Evolutionary conservation across 805 yeast species (phyloP).

Genomic region (Huiozyma sinensis): DNA sequence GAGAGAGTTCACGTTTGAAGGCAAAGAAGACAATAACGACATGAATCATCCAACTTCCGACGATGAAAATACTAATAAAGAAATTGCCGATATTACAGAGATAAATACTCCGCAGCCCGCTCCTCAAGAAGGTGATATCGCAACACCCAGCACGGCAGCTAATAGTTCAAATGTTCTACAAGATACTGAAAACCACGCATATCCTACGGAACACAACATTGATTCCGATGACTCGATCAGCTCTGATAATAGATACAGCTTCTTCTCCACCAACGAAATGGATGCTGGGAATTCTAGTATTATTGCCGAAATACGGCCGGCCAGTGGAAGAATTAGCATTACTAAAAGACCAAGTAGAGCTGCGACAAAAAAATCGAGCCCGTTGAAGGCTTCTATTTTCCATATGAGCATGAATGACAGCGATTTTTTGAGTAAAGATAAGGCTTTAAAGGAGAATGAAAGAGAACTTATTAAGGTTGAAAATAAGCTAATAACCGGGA

Average conservation of each 20-base stretch:
- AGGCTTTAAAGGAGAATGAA: conserved; percentile 13
- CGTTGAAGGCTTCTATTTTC: neutral
- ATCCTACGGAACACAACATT: too few relatives aligned
- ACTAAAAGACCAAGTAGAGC: conserved; percentile 7
- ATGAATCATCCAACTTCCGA: neutral
- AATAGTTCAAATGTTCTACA: too few relatives aligned
- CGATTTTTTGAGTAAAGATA: conserved; percentile 15
- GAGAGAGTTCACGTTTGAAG: conserved; percentile 34
- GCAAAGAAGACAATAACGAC: conserved; percentile 1
- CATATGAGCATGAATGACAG: neutral
- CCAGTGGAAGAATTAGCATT: conserved; percentile 28
- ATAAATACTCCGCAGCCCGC: neutral
- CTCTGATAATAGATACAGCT: too few relatives aligned
- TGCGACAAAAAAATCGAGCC: neutral
- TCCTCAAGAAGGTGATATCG: conserved; percentile 6
- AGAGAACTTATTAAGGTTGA: conserved; percentile 11
- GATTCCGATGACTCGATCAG: too few relatives aligned
- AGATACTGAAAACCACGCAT: too few relatives aligned
- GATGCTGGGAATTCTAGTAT: too few relatives aligned
- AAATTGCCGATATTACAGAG: neutral
- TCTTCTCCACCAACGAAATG: too few relatives aligned
- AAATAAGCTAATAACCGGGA: conserved; percentile 3
- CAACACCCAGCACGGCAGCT: too few relatives aligned
- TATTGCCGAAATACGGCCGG: conserved; percentile 11
- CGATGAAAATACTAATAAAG: neutral